Evolutionary conservation across 169 alveolate genomes (phyloP), one percentile per base, ranked within the genome.

Genomic region (Eimeria praecox): DNA sequence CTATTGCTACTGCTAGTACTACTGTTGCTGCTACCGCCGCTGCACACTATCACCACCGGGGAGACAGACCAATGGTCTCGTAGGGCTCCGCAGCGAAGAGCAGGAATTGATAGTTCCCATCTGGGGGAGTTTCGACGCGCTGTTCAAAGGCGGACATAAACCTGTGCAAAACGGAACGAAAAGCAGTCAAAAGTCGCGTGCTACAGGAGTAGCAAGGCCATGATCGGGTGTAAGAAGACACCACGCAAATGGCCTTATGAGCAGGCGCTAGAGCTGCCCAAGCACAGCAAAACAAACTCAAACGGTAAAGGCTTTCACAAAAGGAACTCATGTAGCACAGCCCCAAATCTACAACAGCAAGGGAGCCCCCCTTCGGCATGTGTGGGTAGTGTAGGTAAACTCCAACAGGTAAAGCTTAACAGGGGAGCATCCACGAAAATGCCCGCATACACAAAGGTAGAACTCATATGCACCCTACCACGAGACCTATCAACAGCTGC

Each of bases 11-110:
- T 66, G 78, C 78, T 9, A 44, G 46, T 6, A 20, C 10, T 66
- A 30, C 82, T 35, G 82, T 49, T 35, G 20, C 82, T 71, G 30
- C 82, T 22, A 20, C 40, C 30, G 44, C 77, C 14, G 82, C 30
- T 33, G 49, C 49, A 5, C n/a, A 71, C 18, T 18, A 71, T 9
- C 20, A 33, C 52, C 82, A 35, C 77, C 77, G 77, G 10, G 82
- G 56, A 3, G 49, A 40, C 94, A 18, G 8, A 95, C 97, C 97
- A 46, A 99, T 97, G 66, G 99, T 99, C 96, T 99, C 99, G 97
- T 99, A 99, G 2, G 99, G 99, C 94, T 99, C 99, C 18, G 99
- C 99, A 24, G 99, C 99, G 96, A 99, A 99, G 9, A 99, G 98
- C 42, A 99, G 97, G 97, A 99, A 99, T 95, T 99, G 99, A 95